These are phyloP conservation scores for Acanthamoeba lugdunensis DNA, from an alignment of 208 protist species.

Conservation along the genomic window DNA sequence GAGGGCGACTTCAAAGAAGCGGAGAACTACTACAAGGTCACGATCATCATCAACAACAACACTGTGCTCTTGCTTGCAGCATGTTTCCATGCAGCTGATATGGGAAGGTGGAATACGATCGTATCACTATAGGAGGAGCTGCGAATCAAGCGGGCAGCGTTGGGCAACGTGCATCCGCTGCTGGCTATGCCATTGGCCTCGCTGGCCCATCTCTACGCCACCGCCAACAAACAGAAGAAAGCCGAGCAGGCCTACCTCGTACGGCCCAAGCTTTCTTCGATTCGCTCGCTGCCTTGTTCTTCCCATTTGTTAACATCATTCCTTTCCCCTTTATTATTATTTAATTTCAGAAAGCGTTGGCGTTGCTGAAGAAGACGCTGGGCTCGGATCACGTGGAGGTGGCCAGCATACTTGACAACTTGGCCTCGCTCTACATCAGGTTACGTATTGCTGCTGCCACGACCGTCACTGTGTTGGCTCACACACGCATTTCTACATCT, in stretches of 20 bases:
- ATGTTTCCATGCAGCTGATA: too few relatives aligned
- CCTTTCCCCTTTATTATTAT: background rate
- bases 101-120: too few relatives aligned
- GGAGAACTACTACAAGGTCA: slow-evolving; percentile 53
- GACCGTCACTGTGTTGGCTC: too few relatives aligned
- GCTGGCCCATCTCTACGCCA: slow-evolving; percentile 35
- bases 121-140: background rate
- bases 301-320: background rate
- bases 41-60: background rate
- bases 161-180: slow-evolving; percentile 54
- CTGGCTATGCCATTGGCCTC: slow-evolving; percentile 31
- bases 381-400: slow-evolving; percentile 2
- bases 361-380: slow-evolving; percentile 34
- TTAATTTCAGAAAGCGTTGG: slow-evolving; percentile 20
- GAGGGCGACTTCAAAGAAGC: slow-evolving; percentile 71
- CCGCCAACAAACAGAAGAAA: slow-evolving; percentile 39
- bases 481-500: background rate
- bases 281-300: background rate
- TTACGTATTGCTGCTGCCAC: background rate
- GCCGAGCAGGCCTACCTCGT: slow-evolving; percentile 38
- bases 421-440: slow-evolving; percentile 21
- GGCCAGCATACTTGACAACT: slow-evolving; percentile 10
- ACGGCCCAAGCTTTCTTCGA: background rate
- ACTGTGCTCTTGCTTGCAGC: background rate
- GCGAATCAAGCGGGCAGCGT: background rate